A percentile compares a stretch with the other conserved stretches of the same genome.
Evolutionary conservation across 805 yeast species (phyloP).

Genomic region (Yamadazyma olivae): DNA sequence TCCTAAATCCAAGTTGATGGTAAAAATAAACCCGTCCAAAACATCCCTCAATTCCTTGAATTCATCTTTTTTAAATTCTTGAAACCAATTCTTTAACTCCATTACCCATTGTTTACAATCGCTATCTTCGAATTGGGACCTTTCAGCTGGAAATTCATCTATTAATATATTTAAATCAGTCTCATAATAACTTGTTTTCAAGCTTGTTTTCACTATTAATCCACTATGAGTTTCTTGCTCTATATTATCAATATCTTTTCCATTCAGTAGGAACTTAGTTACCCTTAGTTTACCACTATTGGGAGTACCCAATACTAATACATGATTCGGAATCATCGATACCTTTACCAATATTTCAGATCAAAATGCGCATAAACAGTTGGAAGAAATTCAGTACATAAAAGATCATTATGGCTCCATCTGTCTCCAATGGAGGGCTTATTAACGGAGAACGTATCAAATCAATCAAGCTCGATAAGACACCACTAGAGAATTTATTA

Average conservation of each 20-base stretch:
- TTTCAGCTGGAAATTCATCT: conserved; percentile 28
- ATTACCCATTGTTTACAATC: not conserved
- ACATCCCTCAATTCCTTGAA: conserved; percentile 42
- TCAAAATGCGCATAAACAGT: conserved; percentile 1
- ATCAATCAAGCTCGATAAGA: conserved; percentile 16
- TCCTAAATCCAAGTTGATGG: conserved; percentile 26
- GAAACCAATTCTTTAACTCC: conserved; percentile 31
- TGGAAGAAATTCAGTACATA: not conserved
- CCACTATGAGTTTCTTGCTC: conserved; percentile 28
- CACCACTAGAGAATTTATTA: conserved; percentile 35
- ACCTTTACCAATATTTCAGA: not conserved
- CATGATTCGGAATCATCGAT: conserved; percentile 34
- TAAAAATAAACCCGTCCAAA: conserved; percentile 44
- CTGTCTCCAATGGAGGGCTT: conserved; percentile 3
- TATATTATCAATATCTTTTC: conserved; percentile 21
- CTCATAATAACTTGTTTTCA: conserved; percentile 32
- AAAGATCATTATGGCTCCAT: conserved; percentile 8
- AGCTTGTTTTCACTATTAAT: conserved; percentile 20
- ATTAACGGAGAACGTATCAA: not conserved
- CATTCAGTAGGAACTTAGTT: conserved; percentile 24
- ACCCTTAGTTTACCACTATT: conserved; percentile 36
- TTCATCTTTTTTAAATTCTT: conserved; percentile 37
- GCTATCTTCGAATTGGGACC: not conserved
- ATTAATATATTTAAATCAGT: conserved; percentile 27
- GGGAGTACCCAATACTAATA: conserved; percentile 45